These are phyloP conservation scores for Penicillium samsonianum DNA, from an alignment of 495 filamentous ascomycete genomes.

Conservation along the genomic window DNA sequence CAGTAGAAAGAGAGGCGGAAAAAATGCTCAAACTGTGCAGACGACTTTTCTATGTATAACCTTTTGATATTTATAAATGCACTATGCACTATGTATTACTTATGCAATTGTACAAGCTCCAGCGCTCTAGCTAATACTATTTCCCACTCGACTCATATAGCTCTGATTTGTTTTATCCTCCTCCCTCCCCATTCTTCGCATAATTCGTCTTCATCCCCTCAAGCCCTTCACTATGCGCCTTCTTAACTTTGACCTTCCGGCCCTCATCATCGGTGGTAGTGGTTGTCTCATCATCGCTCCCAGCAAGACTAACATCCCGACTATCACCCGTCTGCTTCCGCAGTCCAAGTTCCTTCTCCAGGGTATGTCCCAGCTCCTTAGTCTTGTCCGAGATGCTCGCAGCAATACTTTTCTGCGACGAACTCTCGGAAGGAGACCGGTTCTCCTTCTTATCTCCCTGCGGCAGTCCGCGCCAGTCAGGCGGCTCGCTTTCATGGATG, in stretches of 20 bases:
- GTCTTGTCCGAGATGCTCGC: conserved; percentile 5
- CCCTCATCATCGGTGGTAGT: conserved; percentile 16
- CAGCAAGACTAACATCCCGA: conserved; percentile 65
- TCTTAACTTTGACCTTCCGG: conserved; percentile 14
- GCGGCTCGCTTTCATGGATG: conserved; percentile 64
- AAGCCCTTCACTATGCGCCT: conserved; percentile 21
- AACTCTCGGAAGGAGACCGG: background rate
- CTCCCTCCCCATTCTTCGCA: conserved; percentile 11
- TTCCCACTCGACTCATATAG: background rate
- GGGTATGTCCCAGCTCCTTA: conserved; percentile 21
- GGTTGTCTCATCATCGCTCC: conserved; percentile 53
- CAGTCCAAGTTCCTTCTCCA: conserved; percentile 65
- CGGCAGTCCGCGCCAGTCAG: conserved; percentile 67
- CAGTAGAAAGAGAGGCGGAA: too few relatives aligned
- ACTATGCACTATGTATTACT: conserved; percentile 2
- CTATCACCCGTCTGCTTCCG: conserved; percentile 61
- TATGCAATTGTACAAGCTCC: background rate
- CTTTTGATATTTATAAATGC: background rate
- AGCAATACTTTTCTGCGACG: conserved; percentile 13
- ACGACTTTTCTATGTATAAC: too few relatives aligned
- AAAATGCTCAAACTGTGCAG: too few relatives aligned
- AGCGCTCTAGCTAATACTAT: background rate
- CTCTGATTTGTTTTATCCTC: background rate
- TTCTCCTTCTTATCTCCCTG: conserved; percentile 7
- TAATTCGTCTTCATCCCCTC: conserved; percentile 38